Evolutionary conservation across 73 alveolate genomes (phyloP).

Genomic region (Symbiodinium pilosum): DNA sequence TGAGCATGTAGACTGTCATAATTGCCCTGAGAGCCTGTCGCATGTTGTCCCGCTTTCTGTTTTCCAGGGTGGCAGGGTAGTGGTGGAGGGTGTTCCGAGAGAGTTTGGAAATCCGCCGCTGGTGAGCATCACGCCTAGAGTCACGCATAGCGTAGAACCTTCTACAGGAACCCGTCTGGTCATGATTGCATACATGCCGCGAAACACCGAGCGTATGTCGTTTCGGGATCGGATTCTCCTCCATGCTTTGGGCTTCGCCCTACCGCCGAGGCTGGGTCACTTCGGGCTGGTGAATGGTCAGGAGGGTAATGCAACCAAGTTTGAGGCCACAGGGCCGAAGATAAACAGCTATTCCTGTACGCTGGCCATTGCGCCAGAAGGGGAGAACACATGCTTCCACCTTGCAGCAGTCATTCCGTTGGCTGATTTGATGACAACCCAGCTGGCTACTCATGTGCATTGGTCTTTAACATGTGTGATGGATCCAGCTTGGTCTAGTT

Average conservation of each 20-base stretch:
- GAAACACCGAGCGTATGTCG: background rate
- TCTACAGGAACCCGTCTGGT: background rate
- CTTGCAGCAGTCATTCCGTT: too few species aligned
- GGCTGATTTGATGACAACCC: too few species aligned
- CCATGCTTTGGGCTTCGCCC: background rate
- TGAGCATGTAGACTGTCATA: background rate
- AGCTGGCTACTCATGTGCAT: too few species aligned
- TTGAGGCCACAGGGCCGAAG: background rate
- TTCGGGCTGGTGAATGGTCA: background rate
- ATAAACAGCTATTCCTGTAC: too few species aligned
- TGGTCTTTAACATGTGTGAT: too few species aligned
- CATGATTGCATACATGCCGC: background rate
- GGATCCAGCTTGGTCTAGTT: too few species aligned
- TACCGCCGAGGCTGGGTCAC: background rate
- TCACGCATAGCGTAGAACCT: background rate
- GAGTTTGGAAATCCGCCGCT: too few species aligned
- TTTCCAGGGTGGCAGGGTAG: background rate
- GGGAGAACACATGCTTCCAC: background rate
- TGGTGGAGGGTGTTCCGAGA: background rate
- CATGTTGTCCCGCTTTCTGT: background rate
- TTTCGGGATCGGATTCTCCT: background rate
- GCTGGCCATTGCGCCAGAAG: background rate
- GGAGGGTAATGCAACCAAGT: background rate
- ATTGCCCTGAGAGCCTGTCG: background rate
- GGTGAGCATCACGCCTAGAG: background rate